Conservation (phyloP, 2,329 filamentous ascomycete genomes). For the Venturiaceae sp. region DNA sequence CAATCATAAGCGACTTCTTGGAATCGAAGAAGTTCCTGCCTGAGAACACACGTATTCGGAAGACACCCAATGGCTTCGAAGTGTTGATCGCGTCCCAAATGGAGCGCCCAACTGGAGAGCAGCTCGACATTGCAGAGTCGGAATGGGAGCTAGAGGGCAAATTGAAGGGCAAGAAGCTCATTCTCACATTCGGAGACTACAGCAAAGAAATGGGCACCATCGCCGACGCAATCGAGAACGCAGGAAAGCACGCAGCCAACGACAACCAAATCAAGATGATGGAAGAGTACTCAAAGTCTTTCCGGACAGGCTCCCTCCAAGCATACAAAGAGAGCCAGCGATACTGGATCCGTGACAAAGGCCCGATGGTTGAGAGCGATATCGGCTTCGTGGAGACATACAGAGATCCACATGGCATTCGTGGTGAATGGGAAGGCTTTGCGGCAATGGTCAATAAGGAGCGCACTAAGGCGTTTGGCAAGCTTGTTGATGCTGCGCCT, state of each 20-base stretch:
- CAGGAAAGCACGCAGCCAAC: constrained; percentile 37
- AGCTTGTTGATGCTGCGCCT: constrained; percentile 72
- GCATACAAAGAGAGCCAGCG: constrained; percentile 41
- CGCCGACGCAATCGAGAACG: constrained; percentile 33
- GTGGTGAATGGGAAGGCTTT: constrained; percentile 45
- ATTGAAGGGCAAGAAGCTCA: constrained; percentile 34
- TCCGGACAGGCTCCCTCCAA: constrained; percentile 39
- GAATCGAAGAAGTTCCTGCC: constrained; percentile 35
- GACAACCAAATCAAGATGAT: constrained; percentile 34
- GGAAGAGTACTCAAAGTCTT: constrained; percentile 38
- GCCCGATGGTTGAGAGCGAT: constrained; percentile 40
- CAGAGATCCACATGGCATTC: constrained; percentile 43
- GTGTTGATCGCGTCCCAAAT: constrained; percentile 38
- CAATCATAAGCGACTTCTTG: constrained; percentile 34
- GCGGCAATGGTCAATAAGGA: constrained; percentile 71
- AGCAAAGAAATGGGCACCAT: constrained; percentile 36
- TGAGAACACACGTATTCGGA: constrained; percentile 40
- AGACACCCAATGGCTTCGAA: constrained; percentile 34
- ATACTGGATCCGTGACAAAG: constrained; percentile 44
- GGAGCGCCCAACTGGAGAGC: constrained; percentile 25
- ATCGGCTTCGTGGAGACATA: constrained; percentile 48
- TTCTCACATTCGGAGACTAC: constrained; percentile 36
- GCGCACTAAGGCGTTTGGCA: constrained; percentile 77
- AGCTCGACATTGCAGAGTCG: constrained; percentile 32
- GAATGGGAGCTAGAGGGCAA: constrained; percentile 34